Conservation (phyloP, 805 yeast species). For the Schizosaccharomyces octosporus region DNA sequence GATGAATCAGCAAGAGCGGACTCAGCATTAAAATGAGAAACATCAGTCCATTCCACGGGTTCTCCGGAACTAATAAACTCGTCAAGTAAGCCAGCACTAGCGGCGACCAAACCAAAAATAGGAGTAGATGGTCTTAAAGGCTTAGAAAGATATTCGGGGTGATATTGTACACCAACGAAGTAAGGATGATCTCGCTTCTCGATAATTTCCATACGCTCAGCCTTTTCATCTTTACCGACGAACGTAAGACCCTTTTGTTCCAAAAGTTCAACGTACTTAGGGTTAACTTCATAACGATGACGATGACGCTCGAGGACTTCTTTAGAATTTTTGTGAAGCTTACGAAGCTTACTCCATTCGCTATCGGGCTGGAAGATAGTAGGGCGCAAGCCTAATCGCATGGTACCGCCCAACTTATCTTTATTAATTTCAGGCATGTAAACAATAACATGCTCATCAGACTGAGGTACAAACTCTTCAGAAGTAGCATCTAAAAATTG, state of each 20-base stretch:
- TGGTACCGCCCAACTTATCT: constrained; percentile 89
- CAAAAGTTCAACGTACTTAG: constrained; percentile 41
- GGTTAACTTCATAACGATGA: constrained; percentile 94
- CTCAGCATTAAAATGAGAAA: neutral
- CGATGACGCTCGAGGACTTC: constrained; percentile 82
- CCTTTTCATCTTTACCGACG: constrained; percentile 81
- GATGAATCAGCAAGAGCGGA: neutral
- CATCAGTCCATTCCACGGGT: neutral
- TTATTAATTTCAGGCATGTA: constrained; percentile 98
- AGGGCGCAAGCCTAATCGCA: constrained; percentile 90
- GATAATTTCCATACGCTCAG: constrained; percentile 78
- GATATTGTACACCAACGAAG: constrained; percentile 89
- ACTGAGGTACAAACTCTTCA: constrained; percentile 19
- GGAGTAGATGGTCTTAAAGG: constrained; percentile 94
- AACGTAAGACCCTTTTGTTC: constrained; percentile 64
- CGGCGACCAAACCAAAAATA: constrained; percentile 86
- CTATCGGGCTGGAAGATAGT: constrained; percentile 51
- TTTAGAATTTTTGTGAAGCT: constrained; percentile 39
- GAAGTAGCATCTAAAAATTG: constrained; percentile 7
- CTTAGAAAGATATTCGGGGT: constrained; percentile 91
- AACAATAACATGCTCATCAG: constrained; percentile 49
- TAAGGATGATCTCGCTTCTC: constrained; percentile 75
- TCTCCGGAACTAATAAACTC: neutral
- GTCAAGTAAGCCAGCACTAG: constrained; percentile 15
- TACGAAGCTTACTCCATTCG: constrained; percentile 45